Conservation (phyloP, 306 rosid genomes). For the Corylus americana region DNA sequence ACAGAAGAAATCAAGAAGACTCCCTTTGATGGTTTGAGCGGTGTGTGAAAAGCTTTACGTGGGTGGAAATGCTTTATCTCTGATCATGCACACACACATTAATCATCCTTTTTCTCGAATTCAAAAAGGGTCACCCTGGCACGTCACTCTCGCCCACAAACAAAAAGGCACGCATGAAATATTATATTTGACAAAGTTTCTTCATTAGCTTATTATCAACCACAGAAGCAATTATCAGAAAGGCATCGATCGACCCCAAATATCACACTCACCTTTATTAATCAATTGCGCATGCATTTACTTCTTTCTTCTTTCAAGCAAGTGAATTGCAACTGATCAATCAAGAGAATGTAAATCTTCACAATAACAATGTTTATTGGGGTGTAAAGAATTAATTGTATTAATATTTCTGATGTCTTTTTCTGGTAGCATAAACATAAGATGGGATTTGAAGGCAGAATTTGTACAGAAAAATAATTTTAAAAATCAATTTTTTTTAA, state of each 20-base stretch:
- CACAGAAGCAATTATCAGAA: not conserved
- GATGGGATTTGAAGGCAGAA: no score
- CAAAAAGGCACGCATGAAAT: not conserved
- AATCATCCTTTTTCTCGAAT: not conserved
- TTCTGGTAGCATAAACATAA: no score
- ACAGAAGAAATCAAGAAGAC: not conserved
- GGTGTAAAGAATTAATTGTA: no score
- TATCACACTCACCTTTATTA: not conserved
- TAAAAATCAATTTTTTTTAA: no score
- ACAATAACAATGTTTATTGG: not conserved
- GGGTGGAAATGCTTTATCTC: slow-evolving; percentile 10
- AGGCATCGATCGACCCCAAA: not conserved
- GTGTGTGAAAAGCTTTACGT: not conserved
- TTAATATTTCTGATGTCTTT: no score
- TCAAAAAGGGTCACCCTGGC: slow-evolving; percentile 1
- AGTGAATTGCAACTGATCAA: no score
- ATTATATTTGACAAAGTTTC: not conserved
- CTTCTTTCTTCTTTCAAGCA: no score
- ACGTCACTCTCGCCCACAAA: slow-evolving; percentile 12
- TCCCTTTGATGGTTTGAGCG: not conserved
- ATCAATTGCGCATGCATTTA: no score
- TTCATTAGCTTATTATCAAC: not conserved
- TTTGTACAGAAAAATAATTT: no score
- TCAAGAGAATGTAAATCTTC: no score
- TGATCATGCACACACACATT: not conserved